Percentiles rank a stretch among this genome's conserved stretches.
These are phyloP conservation scores for Jackrogersella minutella DNA, from an alignment of 495 filamentous ascomycete genomes.

Conservation along the genomic window DNA sequence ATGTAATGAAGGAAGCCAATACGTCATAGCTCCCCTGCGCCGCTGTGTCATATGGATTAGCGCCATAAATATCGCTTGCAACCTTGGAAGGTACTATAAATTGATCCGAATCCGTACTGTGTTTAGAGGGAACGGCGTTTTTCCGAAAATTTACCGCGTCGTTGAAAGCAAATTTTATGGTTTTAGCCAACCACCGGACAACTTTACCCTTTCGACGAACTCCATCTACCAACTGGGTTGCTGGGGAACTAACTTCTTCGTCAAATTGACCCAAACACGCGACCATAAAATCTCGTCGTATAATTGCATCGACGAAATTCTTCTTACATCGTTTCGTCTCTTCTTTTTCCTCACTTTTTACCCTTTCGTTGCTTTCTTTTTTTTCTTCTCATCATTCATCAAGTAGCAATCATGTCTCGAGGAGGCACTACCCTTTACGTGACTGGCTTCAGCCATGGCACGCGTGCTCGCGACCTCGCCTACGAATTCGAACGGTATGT, in stretches of 20 bases:
- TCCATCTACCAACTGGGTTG: slow-evolving; percentile 7
- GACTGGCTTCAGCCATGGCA: slow-evolving; percentile 96
- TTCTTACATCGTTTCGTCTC: slow-evolving; percentile 6
- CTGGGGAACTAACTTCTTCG: slow-evolving; percentile 16
- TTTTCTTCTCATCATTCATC: slow-evolving; percentile 31
- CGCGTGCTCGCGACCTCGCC: slow-evolving; percentile 98
- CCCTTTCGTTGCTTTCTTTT: slow-evolving; percentile 29
- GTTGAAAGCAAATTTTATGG: slow-evolving; percentile 36
- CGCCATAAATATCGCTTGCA: too few relatives aligned
- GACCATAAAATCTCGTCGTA: slow-evolving; percentile 9
- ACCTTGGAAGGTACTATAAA: too few relatives aligned
- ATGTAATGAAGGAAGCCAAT: neutral
- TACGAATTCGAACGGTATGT: slow-evolving; percentile 94
- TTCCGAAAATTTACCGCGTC: slow-evolving; percentile 25
- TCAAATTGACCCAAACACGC: slow-evolving; percentile 30
- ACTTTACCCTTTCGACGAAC: slow-evolving; percentile 11
- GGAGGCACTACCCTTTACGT: slow-evolving; percentile 96
- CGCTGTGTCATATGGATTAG: slow-evolving; percentile 6
- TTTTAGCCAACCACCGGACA: slow-evolving; percentile 28
- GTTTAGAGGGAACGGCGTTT: neutral
- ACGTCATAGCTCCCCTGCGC: slow-evolving; percentile 2
- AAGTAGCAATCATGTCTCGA: slow-evolving; percentile 76
- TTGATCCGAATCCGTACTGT: slow-evolving; percentile 15
- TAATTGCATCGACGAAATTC: slow-evolving; percentile 27
- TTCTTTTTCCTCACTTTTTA: slow-evolving; percentile 29